Base-by-base conservation (phyloP, 2,329 filamentous ascomycete genomes). In the Alternaria triticina region DNA sequence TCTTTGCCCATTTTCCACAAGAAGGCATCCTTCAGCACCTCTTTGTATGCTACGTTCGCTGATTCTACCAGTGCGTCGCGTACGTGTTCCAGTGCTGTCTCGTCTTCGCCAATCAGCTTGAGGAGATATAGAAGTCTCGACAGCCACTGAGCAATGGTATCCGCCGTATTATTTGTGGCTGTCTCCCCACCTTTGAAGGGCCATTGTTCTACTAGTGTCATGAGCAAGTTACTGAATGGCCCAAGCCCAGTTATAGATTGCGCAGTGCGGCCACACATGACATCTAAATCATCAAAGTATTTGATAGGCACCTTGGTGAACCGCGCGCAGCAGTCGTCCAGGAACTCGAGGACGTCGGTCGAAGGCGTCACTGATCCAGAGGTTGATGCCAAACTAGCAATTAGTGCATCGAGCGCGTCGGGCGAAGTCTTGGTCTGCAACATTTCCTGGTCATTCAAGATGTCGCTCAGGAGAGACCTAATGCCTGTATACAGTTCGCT, bases 271-370 rank as follows among this genome's bases (percentile, higher is more conserved):
- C 82, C 70, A 46, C 57, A 81, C 77, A 62, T 80, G 69, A 88
- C 85, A 57, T 89, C 85, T 25, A 92, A 79, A 73, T 89, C 83
- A 64, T 96, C 91, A 27, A 96, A 88, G 73, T 97, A 95, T 75
- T 93, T 96, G 73, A 96, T 90, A 0, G 93, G 91, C 23, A 90
- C 90, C 60, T 86, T 89, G 15, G 90, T 89, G 69, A 92, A 92
- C 23, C 94, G 88, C 28, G 88, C 88, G 56, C 92, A 84, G 77
- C 93, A 96, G 66, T 96, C 94, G 74, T 97, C 94, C 25, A 97
- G 78, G 74, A 96, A 96, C 0, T 83, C 78, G 81, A 91, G 91
- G 1, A 94, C 75, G 13, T 81, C 74, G 11, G 54, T 28, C 1
- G 74, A 72, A 27, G 73, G 67, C 5, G 67, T 43, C 6, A 70